phyloP scores from a whole-genome alignment of 768 basidiomycete species.

The Termitomyces sp. region DNA sequence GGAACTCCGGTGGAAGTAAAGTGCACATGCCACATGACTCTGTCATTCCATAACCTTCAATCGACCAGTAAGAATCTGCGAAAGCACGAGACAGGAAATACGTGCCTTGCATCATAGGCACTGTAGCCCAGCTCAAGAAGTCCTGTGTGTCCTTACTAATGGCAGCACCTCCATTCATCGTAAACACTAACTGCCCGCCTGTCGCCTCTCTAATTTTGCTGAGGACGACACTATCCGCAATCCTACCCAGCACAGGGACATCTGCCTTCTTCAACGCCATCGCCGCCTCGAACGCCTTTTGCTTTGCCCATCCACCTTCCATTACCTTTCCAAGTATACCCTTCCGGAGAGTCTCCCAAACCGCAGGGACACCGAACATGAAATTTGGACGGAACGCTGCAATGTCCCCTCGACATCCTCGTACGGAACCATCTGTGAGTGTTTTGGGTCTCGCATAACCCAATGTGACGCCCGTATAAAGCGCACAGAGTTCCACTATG shows the following conservation, averaged over 20 bases:
- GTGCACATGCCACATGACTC: conserved; percentile 91
- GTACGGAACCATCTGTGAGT: conserved; percentile 91
- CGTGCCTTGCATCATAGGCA: conserved; percentile 85
- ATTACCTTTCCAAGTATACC: conserved; percentile 85
- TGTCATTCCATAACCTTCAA: conserved; percentile 97
- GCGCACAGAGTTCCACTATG: conserved; percentile 79
- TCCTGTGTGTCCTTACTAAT: conserved; percentile 86
- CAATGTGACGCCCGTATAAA: conserved; percentile 73
- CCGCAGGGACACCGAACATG: conserved; percentile 92
- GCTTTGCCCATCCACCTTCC: conserved; percentile 61
- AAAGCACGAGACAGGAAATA: neutral
- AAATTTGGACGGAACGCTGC: conserved; percentile 79
- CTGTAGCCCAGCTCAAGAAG: conserved; percentile 78
- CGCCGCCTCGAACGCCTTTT: conserved; percentile 77
- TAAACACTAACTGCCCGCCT: conserved; percentile 88
- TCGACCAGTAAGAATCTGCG: too few relatives aligned
- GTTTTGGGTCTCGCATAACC: conserved; percentile 97
- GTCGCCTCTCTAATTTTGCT: conserved; percentile 77
- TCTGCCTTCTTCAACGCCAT: conserved; percentile 69
- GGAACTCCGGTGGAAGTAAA: conserved; percentile 80
- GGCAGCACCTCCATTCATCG: conserved; percentile 83
- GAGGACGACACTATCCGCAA: conserved; percentile 78
- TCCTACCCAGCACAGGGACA: conserved; percentile 56
- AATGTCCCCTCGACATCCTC: conserved; percentile 84
- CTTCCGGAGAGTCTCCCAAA: conserved; percentile 97